Base-by-base conservation (phyloP, 1,284 basidiomycete genomes). In the Tremellales sp. region DNA sequence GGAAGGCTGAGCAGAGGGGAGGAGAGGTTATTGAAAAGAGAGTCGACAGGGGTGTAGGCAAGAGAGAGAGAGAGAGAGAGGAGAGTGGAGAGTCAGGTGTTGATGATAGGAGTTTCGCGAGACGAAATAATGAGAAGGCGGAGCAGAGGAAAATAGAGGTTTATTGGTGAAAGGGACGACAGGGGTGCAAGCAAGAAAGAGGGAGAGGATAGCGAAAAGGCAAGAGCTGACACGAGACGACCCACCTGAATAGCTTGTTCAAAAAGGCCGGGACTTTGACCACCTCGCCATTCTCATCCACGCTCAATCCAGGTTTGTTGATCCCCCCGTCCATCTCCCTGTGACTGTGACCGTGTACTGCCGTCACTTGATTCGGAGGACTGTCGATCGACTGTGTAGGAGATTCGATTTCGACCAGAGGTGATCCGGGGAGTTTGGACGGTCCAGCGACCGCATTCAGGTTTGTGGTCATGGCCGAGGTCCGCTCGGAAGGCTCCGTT, bases 181-280 rank as follows among this genome's bases (percentile, higher is more conserved):
- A n/a, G n/a, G n/a, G n/a, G n/a, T n/a, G n/a, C n/a, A n/a, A n/a
- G n/a, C n/a, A n/a, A n/a, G n/a, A n/a, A n/a, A n/a, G n/a, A n/a
- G n/a, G n/a, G n/a, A n/a, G n/a, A n/a, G n/a, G n/a, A n/a, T n/a
- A n/a, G n/a, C n/a, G n/a, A n/a, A n/a, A n/a, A n/a, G n/a, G n/a
- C n/a, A n/a, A n/a, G n/a, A n/a, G n/a, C n/a, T n/a, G n/a, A n/a
- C n/a, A n/a, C n/a, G n/a, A n/a, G n/a, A n/a, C n/a, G 46, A 80
- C 82, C 56, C 49, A 91, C 89, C 86, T 87, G 75, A 85, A 91
- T 29, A 97, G 80, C 74, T 97, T 97, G 75, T 91, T 89, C 15
- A 94, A 79, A 67, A 97, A 97, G 0, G 89, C 87, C 0, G 90
- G 89, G 2, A 90, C 73, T 46, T 72, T 72, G 26, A 68, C 47